A percentile compares a stretch with the other conserved stretches of the same genome.
Evolutionary conservation across 75 land plant species (phyloP).

Genomic region (Cunninghamia lanceolata): DNA sequence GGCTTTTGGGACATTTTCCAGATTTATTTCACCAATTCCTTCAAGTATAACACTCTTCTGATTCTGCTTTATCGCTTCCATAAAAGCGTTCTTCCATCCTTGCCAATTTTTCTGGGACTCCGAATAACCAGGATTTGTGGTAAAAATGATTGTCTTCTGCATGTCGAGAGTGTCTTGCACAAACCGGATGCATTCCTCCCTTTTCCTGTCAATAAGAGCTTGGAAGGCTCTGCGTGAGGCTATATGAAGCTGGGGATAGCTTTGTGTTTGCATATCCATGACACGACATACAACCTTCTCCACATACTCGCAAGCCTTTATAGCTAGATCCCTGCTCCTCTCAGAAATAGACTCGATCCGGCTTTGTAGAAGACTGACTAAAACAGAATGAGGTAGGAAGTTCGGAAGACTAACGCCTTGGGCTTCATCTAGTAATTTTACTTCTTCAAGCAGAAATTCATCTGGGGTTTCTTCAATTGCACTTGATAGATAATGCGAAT

Average conservation of each 20-base stretch:
- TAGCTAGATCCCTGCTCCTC: not conserved
- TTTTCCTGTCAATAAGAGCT: not conserved
- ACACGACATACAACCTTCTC: not conserved
- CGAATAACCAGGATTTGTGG: not conserved
- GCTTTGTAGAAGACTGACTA: slow-evolving; percentile 1
- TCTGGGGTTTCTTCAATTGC: not conserved
- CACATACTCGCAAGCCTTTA: slow-evolving; percentile 4
- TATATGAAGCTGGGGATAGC: slow-evolving; percentile 7
- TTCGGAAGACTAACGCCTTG: slow-evolving; percentile 15
- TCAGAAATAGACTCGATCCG: slow-evolving; percentile 1
- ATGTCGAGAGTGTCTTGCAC: not conserved
- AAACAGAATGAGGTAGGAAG: slow-evolving; percentile 17
- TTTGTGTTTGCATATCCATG: not conserved
- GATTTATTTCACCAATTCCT: not conserved
- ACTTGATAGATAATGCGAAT: not conserved
- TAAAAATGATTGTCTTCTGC: not conserved
- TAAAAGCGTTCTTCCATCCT: not conserved
- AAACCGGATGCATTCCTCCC: not conserved
- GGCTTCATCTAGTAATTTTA: slow-evolving; percentile 6
- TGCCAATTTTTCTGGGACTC: not conserved
- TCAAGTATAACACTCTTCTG: not conserved
- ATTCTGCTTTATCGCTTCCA: not conserved
- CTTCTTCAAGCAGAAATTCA: not conserved
- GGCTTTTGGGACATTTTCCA: not conserved
- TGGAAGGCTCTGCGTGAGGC: not conserved